Evolutionary conservation across 2,329 filamentous ascomycete genomes (phyloP), one percentile per base, ranked within the genome.

Genomic region (Trichoderma gracile): DNA sequence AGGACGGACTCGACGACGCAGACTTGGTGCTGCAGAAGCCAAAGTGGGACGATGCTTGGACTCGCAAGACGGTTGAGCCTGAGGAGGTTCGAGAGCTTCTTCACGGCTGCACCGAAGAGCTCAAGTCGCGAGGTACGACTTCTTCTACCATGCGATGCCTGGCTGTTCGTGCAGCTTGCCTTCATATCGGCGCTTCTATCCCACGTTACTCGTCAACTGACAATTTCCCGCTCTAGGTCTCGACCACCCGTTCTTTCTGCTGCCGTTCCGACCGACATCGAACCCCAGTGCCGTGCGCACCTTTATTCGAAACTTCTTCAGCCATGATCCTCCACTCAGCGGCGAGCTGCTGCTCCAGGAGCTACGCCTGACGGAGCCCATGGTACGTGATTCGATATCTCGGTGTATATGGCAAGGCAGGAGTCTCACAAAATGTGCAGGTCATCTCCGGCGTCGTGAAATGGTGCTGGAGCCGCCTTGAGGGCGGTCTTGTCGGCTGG

Each of bases 391-490:
- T 6, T 27, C 25, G 25, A 27, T 72, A 15, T 38, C 23, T 17
- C n/a, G 27, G 43, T 52, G 9, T 21, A 19, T 7, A 21, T 43
- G 54, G 23, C 27, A 53, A 60, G 54, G 54, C 15, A 19, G 27
- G 53, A 30, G 43, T 55, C 77, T 71, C 77, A 70, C 58, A 56
- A 55, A 42, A 21, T 8, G 52, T 45, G 33, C 68, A 97, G 92
- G 93, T 96, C 64, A 85, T 99, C 61, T 93, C 93, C 68, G 95
- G 93, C 71, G 93, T 97, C 47, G 83, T 95, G 69, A 99, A 98
- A 81, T 99, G 95, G 95, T 98, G 94, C 77, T 99, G 95, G 95
- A 93, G 92, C 75, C 87, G 95, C 78, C 81, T 99, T 57, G 87
- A 90, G 47, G 92, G 93, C 65, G 95, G 95, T 72, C 88, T 99